A percentile compares a stretch with the other conserved stretches of the same genome.
Conservation (phyloP, 2,329 filamentous ascomycete species). For the Fusarium robinianum region DNA sequence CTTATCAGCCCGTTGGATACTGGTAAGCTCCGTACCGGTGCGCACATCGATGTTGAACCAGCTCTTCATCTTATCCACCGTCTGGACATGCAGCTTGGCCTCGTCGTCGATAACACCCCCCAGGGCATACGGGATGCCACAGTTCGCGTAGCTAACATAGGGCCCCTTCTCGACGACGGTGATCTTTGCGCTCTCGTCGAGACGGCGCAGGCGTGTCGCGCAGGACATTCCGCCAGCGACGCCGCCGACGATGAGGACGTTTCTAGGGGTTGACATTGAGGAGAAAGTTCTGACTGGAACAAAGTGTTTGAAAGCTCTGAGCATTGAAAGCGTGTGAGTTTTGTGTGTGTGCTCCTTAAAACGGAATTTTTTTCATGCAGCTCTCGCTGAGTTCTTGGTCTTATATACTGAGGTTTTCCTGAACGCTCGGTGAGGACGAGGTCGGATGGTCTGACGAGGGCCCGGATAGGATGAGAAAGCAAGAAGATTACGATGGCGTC, state of each 20-base stretch:
- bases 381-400: too few relatives aligned
- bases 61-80: slow-evolving; percentile 2
- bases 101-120: slow-evolving; percentile 5
- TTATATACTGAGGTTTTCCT: too few relatives aligned
- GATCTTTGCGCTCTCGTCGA: slow-evolving; percentile 7
- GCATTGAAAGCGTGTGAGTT: neutral
- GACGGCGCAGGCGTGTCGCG: slow-evolving; percentile 14
- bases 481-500: too few relatives aligned
- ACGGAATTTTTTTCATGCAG: too few relatives aligned
- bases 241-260: slow-evolving; percentile 14
- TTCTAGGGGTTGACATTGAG: slow-evolving; percentile 3
- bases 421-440: too few relatives aligned
- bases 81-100: slow-evolving; percentile 5
- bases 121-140: slow-evolving; percentile 14
- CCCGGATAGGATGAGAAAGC: too few relatives aligned
- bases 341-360: too few relatives aligned
- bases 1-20: neutral
- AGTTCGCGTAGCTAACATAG: slow-evolving; percentile 15
- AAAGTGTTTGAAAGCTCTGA: neutral
- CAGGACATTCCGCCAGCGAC: slow-evolving; percentile 18
- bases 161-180: slow-evolving; percentile 11
- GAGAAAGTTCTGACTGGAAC: neutral
- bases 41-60: slow-evolving; percentile 11
- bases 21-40: slow-evolving; percentile 3
- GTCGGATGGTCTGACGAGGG: too few relatives aligned